A percentile compares a stretch with the other conserved stretches of the same genome.
phyloP scores from a whole-genome alignment of 257 asterid species.

The Osmanthus fragrans region DNA sequence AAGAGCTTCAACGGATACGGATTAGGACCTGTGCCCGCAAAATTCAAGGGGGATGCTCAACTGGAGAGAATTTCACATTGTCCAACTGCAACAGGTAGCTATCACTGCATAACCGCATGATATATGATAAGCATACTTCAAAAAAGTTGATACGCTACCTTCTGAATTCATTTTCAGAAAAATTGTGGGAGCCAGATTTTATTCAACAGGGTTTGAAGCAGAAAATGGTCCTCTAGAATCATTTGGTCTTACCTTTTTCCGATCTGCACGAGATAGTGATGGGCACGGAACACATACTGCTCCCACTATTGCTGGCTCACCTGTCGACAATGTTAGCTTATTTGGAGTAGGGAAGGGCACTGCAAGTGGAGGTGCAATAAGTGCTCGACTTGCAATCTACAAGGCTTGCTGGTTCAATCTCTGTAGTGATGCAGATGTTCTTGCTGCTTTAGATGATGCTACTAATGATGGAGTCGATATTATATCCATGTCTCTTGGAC shows the following conservation, averaged over 20 bases:
- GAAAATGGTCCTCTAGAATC: slow-evolving; percentile 47
- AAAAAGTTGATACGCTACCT: slow-evolving; percentile 1
- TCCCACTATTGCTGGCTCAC: slow-evolving; percentile 51
- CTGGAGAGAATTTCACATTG: slow-evolving; percentile 50
- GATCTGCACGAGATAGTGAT: slow-evolving; percentile 44
- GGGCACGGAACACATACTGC: slow-evolving; percentile 63
- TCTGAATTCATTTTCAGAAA: slow-evolving; percentile 39
- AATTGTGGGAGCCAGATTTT: slow-evolving; percentile 62
- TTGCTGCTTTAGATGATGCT: slow-evolving; percentile 51
- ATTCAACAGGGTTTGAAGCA: slow-evolving; percentile 42
- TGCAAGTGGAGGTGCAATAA: slow-evolving; percentile 52
- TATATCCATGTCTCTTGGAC: slow-evolving; percentile 47
- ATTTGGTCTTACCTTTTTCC: slow-evolving; percentile 34
- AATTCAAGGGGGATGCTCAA: slow-evolving; percentile 60
- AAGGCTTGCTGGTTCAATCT: slow-evolving; percentile 49
- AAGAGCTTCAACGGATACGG: slow-evolving; percentile 52
- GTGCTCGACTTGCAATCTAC: slow-evolving; percentile 48
- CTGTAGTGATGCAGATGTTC: slow-evolving; percentile 47
- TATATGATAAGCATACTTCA: neutral
- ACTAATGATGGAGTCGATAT: slow-evolving; percentile 45
- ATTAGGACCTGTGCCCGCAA: slow-evolving; percentile 47
- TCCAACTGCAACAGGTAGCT: slow-evolving; percentile 55
- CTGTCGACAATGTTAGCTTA: slow-evolving; percentile 33
- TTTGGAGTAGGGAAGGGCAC: slow-evolving; percentile 42
- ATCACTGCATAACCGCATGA: neutral